Evolutionary conservation across 2,329 filamentous ascomycete genomes (phyloP), one percentile per base, ranked within the genome.

Genomic region (Diaporthe batatas): DNA sequence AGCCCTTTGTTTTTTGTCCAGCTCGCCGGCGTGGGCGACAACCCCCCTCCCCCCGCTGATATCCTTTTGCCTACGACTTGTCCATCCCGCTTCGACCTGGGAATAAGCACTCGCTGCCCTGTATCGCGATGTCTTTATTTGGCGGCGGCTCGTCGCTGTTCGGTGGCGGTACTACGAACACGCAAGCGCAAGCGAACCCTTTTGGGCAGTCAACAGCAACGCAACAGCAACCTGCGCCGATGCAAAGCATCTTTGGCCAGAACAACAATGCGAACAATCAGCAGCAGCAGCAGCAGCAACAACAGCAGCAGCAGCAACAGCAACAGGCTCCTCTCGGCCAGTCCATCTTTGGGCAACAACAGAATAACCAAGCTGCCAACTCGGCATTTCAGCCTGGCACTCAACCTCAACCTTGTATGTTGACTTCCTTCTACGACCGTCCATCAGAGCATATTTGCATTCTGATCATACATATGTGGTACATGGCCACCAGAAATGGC

Each of bases 331-430:
- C 83, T 72, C 80, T 74, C 8, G 72, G 70, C 47, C 70, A 73
- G 44, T 74, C 74, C 42, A 55, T 74, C 2, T 65, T 78, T 36
- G 76, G 77, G 25, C 79, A 78, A 67, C 72, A 74, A 23, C 77
- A 78, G 65, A 72, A 57, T 23, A 77, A 75, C 29, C 44, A 70
- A 44, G 77, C 87, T 18, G 85, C 85, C 16, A 85, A 82, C 75
- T 88, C 87, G 11, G 79, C 88, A 77, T 89, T 87, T 86, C 86
- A 88, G 73, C 86, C 87, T 1, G 85, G 49, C 12, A 59, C 51
- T 55, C 47, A 57, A 70, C 68, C 68, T 62, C 68, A 70, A 34
- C 55, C 68, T 21, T 70, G 68, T 70, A 70, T 18, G 68, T 62
- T 14, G n/a, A 47, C 36, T 4, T 14, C 21, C 10, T 49, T 39